Evolutionary conservation across 441 rosid species (phyloP), one percentile per base, ranked within the genome.

Genomic region (Brassica hybrid): DNA sequence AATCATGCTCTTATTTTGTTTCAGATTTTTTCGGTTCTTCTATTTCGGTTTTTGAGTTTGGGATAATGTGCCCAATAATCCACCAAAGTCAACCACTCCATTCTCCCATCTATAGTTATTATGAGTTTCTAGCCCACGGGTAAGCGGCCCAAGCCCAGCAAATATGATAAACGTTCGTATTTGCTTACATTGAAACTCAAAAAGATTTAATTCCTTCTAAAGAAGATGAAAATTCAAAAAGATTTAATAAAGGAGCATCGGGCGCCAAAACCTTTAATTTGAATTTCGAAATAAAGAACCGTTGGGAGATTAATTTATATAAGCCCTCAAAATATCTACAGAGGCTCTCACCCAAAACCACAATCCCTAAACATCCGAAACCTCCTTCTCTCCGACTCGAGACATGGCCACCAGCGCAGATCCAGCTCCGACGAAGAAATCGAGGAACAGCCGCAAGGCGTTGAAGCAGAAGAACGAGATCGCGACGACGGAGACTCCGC

Each of bases 391-490:
- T 66, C 63, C 50, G 19, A 74, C 56, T 61, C 1, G 2, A 59
- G 74, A 65, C 12, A 84, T 81, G 86, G 83, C 85, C 13, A 52
- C 74, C 0, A 69, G 7, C 73, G 83, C 75, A 60, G 79, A 80
- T 67, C 25, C 81, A 52, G 88, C 71, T 7, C 82, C 83, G 27
- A 19, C 88, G 17, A 94, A 83, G 86, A 91, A 88, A 62, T 68
- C 85, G 18, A 91, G 88, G 78, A 89, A 80, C 83, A 69, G 76
- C 67, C 84, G 88, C 70, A 91, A 83, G 80, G 87, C 96, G 4
- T 71, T 93, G 85, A 91, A 91, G 81, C 86, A 89, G 80, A 88
- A 89, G 78, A 89, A 80, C n/a, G 98, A 91, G 61, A 91, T 87
- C 83, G 85, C 60, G 0, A 3, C 59, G 12, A 2, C 57, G 10